Conservation (phyloP, 2,329 filamentous ascomycete species). For the Zymoseptoria crescenta region DNA sequence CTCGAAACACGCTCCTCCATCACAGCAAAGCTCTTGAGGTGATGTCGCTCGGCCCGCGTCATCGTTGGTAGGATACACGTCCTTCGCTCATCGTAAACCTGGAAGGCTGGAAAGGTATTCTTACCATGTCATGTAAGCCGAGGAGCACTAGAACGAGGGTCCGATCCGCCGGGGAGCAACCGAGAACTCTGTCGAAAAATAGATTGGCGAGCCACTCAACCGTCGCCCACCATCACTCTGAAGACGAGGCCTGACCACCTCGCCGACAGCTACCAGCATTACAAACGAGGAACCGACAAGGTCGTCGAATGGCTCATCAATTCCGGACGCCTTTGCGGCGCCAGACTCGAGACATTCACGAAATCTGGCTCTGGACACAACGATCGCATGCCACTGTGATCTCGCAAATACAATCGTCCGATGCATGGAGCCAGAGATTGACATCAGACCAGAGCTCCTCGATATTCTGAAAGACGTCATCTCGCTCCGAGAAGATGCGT, state of each 20-base stretch:
- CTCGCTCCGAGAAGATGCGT: conserved; percentile 3
- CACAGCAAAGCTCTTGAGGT: neutral
- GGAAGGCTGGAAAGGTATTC: too few relatives aligned
- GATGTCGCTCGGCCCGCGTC: neutral
- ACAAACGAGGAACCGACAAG: conserved; percentile 3
- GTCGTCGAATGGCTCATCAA: conserved; percentile 3
- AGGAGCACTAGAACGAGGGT: too few relatives aligned
- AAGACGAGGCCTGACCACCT: conserved; percentile 2
- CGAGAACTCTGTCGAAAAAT: too few relatives aligned
- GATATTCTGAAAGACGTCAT: conserved; percentile 1
- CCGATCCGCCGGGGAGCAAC: too few relatives aligned
- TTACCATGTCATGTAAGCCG: too few relatives aligned
- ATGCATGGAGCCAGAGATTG: neutral
- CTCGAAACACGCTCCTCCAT: neutral
- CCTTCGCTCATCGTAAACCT: neutral
- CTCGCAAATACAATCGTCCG: conserved; percentile 1
- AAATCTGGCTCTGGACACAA: neutral
- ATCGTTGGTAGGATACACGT: neutral
- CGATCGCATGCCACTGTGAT: conserved; percentile 2
- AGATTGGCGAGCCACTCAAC: too few relatives aligned
- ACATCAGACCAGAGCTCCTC: conserved; percentile 1
- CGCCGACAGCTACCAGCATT: conserved; percentile 4
- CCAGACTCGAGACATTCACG: neutral
- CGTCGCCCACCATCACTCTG: neutral
- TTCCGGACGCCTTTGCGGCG: conserved; percentile 2